Percentiles rank a stretch among this genome's conserved stretches.
phyloP scores from a whole-genome alignment of 1,284 basidiomycete species.

The Polyporus tsugae region DNA sequence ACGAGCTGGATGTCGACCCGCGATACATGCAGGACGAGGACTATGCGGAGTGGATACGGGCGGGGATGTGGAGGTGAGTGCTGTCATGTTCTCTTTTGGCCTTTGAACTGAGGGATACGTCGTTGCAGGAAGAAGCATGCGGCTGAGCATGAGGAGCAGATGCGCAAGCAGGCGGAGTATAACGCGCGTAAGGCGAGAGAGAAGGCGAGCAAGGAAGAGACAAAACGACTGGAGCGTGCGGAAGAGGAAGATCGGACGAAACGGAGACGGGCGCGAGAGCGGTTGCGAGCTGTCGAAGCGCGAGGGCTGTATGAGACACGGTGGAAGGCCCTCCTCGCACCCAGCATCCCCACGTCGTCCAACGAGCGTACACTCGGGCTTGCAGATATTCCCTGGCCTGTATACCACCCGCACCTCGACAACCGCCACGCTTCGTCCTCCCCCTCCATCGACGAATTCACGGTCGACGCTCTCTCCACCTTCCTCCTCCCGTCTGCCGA shows the following conservation, averaged over 20 bases:
- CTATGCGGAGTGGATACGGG: constrained; percentile 81
- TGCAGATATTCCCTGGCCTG: constrained; percentile 83
- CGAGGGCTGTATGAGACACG: constrained; percentile 62
- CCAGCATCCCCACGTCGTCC: constrained; percentile 22
- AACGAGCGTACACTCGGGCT: constrained; percentile 50
- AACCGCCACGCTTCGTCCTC: constrained; percentile 38
- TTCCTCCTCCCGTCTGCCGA: constrained; percentile 60
- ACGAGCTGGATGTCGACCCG: constrained; percentile 66
- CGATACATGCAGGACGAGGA: constrained; percentile 82
- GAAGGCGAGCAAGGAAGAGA: constrained; percentile 63
- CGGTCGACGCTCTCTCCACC: constrained; percentile 60
- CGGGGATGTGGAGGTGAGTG: constrained; percentile 80
- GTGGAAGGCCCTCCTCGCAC: constrained; percentile 62
- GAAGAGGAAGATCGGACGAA: constrained; percentile 58
- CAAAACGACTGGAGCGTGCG: constrained; percentile 55
- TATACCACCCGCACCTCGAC: constrained; percentile 43
- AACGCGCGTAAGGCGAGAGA: constrained; percentile 60
- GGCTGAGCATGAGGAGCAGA: constrained; percentile 68
- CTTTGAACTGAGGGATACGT: constrained; percentile 7
- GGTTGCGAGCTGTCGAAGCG: constrained; percentile 50
- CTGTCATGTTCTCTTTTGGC: neutral
- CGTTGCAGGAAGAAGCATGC: constrained; percentile 67
- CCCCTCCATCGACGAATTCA: constrained; percentile 57
- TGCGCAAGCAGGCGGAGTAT: constrained; percentile 58
- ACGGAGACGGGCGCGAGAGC: constrained; percentile 55